Evolutionary conservation across 169 alveolate species (phyloP), one percentile per base, ranked within the genome.

Genomic region (Theileria luwenshuni): DNA sequence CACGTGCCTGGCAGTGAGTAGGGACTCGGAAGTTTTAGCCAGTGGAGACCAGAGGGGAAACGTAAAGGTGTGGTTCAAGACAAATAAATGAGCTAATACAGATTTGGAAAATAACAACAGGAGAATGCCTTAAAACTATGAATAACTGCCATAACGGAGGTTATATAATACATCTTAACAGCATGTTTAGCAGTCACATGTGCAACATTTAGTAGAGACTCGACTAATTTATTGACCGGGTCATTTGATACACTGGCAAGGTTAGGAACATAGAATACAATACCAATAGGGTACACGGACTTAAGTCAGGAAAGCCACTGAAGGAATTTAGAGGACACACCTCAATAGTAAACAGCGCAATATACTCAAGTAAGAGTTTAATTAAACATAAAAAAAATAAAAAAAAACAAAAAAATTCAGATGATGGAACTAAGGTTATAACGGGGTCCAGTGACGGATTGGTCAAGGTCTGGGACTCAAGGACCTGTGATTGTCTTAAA

Each of bases 11-110:
- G 94, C 94, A 47, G 84, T 91, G 74, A 90, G 93, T 77, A 83
- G 90, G 42, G 96, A 93, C 83, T 90, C 94, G 45, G 95, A 93
- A 68, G 81, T 91, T 21, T 77, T 93, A 67, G 91, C 94, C 1
- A 88, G 93, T n/a, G 96, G 94, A 2, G 92, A 90, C 69, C 86
- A 89, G 48, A 87, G 87, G 65, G 95, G 94, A 25, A 17, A 89
- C 52, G 69, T 90, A 45, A 86, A 80, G 84, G 91, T 79, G 1
- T 2, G 27, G n/a, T 5, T 13, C 27, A 5, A 25, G 83, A 79
- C 54, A 65, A 63, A 70, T 62, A 19, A 71, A 69, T 43, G 59
- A 45, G 0, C 74, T 25, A 23, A 49, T 81, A 33, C 54, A 86
- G 76, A 83, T 86, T 6, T 90, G 94, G 94, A 73, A 83, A 28